Base-by-base conservation (phyloP, 2,329 filamentous ascomycete genomes). In the Metarhizium brunneum region DNA sequence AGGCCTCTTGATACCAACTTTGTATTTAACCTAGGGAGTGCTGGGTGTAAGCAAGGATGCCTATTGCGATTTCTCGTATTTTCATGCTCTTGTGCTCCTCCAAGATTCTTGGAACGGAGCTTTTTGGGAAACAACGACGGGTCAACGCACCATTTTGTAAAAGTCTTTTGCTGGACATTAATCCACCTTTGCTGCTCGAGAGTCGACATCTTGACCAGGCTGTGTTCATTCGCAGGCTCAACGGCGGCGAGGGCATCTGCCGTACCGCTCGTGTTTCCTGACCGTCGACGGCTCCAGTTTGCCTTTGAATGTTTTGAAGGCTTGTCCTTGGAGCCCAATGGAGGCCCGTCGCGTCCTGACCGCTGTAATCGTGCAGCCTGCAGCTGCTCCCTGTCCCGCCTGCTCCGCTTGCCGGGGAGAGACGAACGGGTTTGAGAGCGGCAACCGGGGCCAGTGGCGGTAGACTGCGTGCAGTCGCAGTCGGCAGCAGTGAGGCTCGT, bases 131-230 rank as follows among this genome's bases (percentile, higher is more conserved):
- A 40, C 13, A 40, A 7, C 2, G 8, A 18, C 8, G 20, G 20
- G 3, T 45, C 25, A 40, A 47, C 63, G 48, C 66, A 75, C 73
- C 94, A 99, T 89, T 97, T 99, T 57, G 92, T 96, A 73, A 99
- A 99, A 32, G 94, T 99, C 82, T 97, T 99, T 73, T 97, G 88
- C 78, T 97, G 92, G 73, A 96, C 91, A 68, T 79, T 84, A 65
- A 87, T 80, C 84, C 84, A 87, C 70, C 79, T 77, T 70, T 85
- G 81, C 72, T 86, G 81, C 69, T 84, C 81, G 61, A 79, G 73
- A 69, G 76, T 83, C 56, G 81, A 82, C 83, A 86, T 86, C 70
- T 76, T 85, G 65, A 72, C 73, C 60, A 78, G 69, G 60, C 70
- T 74, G 63, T 73, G 74, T 61, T 80, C 77, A 70, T 76, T 75